These are phyloP conservation scores for Clitoria ternatea DNA, from an alignment of 306 rosid genomes.

Conservation along the genomic window DNA sequence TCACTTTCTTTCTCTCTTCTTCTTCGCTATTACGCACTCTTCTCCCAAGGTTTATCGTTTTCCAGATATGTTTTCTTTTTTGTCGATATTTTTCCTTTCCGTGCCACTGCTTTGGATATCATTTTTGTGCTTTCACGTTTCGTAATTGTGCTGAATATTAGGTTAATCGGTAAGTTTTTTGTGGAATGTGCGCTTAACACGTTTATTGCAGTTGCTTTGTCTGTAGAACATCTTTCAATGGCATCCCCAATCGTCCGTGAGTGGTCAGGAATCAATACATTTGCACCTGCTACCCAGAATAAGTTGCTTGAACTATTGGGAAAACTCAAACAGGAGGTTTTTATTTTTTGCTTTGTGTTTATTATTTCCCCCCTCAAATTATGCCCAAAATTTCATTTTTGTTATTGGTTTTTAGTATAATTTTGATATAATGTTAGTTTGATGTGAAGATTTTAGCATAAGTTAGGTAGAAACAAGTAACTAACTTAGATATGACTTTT, in stretches of 20 bases:
- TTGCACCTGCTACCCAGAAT: constrained; percentile 83
- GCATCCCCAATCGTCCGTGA: constrained; percentile 72
- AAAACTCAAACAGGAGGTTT: constrained; percentile 79
- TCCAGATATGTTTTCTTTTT: neutral
- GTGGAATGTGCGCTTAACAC: neutral
- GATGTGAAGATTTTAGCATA: too few relatives aligned
- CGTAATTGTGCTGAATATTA: neutral
- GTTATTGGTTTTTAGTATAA: neutral
- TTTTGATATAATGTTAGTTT: too few relatives aligned
- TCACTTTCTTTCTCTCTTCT: neutral
- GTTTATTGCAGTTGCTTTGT: neutral
- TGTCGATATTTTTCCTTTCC: neutral
- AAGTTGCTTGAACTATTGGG: constrained; percentile 79
- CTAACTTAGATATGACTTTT: too few relatives aligned
- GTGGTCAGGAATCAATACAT: constrained; percentile 84
- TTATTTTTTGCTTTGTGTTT: neutral
- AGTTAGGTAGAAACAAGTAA: too few relatives aligned
- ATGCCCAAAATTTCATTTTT: neutral
- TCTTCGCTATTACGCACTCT: neutral
- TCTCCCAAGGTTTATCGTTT: neutral
- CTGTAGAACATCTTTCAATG: constrained; percentile 36
- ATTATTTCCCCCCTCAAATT: neutral
- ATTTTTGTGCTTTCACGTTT: neutral
- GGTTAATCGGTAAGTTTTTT: neutral
- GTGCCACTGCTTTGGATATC: neutral